These are phyloP conservation scores for Panicum miliaceum DNA, from an alignment of 176 grass and related monocot genomes.

Conservation along the genomic window DNA sequence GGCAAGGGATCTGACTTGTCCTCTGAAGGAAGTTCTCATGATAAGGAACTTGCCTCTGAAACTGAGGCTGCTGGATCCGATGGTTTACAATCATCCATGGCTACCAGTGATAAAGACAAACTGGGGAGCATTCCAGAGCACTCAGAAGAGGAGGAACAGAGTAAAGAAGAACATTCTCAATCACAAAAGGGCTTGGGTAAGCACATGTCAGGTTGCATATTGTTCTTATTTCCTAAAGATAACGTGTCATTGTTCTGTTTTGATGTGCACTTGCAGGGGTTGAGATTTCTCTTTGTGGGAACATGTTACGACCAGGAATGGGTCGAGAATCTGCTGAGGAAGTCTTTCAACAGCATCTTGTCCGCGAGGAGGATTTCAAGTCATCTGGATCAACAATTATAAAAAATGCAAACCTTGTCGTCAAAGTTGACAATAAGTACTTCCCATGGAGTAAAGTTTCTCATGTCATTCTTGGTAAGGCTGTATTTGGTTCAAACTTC, in stretches of 20 bases:
- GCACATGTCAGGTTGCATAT: slow-evolving; percentile 37
- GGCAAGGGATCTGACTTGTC: slow-evolving; percentile 40
- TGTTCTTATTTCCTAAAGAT: slow-evolving; percentile 32
- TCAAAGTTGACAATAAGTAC: slow-evolving; percentile 79
- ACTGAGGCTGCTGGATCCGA: slow-evolving; percentile 25
- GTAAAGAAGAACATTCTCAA: slow-evolving; percentile 51
- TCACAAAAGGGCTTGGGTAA: slow-evolving; percentile 66
- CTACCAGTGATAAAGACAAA: slow-evolving; percentile 58
- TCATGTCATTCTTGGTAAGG: slow-evolving; percentile 91
- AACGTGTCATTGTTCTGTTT: slow-evolving; percentile 44
- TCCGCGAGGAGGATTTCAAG: slow-evolving; percentile 73
- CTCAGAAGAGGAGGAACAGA: slow-evolving; percentile 60
- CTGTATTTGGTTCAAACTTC: slow-evolving; percentile 79
- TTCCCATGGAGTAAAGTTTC: slow-evolving; percentile 79
- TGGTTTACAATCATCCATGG: slow-evolving; percentile 41
- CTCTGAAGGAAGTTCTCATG: slow-evolving; percentile 30
- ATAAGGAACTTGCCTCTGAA: slow-evolving; percentile 34
- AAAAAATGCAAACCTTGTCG: slow-evolving; percentile 85
- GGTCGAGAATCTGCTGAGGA: slow-evolving; percentile 77
- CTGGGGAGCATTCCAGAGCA: slow-evolving; percentile 59
- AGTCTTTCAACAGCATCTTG: slow-evolving; percentile 74
- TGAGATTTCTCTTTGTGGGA: slow-evolving; percentile 92
- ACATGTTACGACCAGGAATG: slow-evolving; percentile 77
- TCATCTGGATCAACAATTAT: slow-evolving; percentile 79
- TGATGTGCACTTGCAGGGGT: slow-evolving; percentile 62